Evolutionary conservation across 345 rosid species (phyloP).

Genomic region (Lepidium africanum): DNA sequence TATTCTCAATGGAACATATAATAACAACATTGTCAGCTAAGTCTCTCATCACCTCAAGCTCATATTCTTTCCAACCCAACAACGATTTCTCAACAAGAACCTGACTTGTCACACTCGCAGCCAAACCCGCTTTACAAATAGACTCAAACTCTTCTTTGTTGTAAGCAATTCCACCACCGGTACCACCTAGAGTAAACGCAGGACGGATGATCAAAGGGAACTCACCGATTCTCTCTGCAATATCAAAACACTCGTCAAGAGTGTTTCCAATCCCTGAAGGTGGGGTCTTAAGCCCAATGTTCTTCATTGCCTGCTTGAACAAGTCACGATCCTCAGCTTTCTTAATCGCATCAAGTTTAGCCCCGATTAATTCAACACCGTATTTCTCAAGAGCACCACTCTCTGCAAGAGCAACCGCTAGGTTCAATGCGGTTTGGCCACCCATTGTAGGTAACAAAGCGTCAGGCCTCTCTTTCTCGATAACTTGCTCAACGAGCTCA

Average conservation of each 20-base stretch:
- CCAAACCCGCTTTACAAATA: conserved; percentile 73
- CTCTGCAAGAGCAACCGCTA: conserved; percentile 85
- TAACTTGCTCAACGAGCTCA: conserved; percentile 77
- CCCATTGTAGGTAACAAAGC: conserved; percentile 96
- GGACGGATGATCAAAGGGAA: conserved; percentile 97
- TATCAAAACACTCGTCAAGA: conserved; percentile 66
- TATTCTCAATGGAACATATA: conserved; percentile 92
- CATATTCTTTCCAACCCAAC: conserved; percentile 96
- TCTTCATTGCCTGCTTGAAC: conserved; percentile 86
- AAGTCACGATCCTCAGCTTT: conserved; percentile 91
- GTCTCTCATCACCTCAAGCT: conserved; percentile 97
- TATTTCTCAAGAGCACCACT: conserved; percentile 64
- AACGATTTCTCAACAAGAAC: conserved; percentile 94
- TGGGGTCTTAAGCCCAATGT: conserved; percentile 80
- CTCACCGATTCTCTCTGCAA: conserved; percentile 74
- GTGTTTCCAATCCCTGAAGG: conserved; percentile 90
- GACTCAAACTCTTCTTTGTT: conserved; percentile 87
- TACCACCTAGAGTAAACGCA: conserved; percentile 90
- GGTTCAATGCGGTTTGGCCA: conserved; percentile 91
- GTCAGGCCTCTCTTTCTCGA: conserved; percentile 80
- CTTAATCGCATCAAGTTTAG: conserved; percentile 83
- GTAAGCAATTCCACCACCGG: conserved; percentile 96
- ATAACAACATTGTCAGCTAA: conserved; percentile 97
- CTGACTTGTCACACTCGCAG: conserved; percentile 83
- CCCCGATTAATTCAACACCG: conserved; percentile 86